A percentile compares a stretch with the other conserved stretches of the same genome.
Conservation (phyloP, 1,284 basidiomycete genomes). For the Tilletia horrida region DNA sequence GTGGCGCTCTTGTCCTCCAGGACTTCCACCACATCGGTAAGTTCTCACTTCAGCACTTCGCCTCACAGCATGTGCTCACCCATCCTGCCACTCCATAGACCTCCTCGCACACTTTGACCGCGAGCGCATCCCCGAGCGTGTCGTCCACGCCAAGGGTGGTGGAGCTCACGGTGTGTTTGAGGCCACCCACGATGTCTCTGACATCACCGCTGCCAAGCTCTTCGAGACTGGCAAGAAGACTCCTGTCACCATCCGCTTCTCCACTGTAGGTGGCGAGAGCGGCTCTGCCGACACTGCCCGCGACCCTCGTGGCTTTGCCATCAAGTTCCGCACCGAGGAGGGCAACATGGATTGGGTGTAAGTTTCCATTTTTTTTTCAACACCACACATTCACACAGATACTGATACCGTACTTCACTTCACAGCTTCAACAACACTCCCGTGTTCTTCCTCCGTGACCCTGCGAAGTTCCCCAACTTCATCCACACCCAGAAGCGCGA, state of each 20-base stretch:
- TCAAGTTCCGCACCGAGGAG: conserved; percentile 84
- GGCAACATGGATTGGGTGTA: conserved; percentile 87
- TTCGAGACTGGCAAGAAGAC: conserved; percentile 37
- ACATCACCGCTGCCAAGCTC: conserved; percentile 68
- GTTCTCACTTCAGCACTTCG: not conserved
- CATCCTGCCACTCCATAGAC: conserved; percentile 57
- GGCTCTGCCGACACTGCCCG: conserved; percentile 86
- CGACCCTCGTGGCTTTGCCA: conserved; percentile 84
- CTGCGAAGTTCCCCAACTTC: conserved; percentile 68
- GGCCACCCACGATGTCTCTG: conserved; percentile 69
- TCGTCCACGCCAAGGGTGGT: conserved; percentile 60
- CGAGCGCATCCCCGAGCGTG: conserved; percentile 92
- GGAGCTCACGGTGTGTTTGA: conserved; percentile 91
- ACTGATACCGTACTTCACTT: conserved; percentile 15
- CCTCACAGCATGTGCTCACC: not conserved
- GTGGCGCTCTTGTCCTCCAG: conserved; percentile 32
- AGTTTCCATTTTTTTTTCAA: conserved; percentile 69
- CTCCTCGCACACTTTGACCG: conserved; percentile 85
- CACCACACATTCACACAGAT: not conserved
- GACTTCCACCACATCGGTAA: conserved; percentile 37
- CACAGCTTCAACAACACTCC: conserved; percentile 42
- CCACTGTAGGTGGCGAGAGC: conserved; percentile 66
- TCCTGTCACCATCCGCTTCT: conserved; percentile 56
- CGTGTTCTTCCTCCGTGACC: conserved; percentile 56
- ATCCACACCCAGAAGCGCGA: conserved; percentile 92